A percentile compares a stretch with the other conserved stretches of the same genome.
phyloP scores from a whole-genome alignment of 1,284 basidiomycete species.

The Austroboletus niveus region DNA sequence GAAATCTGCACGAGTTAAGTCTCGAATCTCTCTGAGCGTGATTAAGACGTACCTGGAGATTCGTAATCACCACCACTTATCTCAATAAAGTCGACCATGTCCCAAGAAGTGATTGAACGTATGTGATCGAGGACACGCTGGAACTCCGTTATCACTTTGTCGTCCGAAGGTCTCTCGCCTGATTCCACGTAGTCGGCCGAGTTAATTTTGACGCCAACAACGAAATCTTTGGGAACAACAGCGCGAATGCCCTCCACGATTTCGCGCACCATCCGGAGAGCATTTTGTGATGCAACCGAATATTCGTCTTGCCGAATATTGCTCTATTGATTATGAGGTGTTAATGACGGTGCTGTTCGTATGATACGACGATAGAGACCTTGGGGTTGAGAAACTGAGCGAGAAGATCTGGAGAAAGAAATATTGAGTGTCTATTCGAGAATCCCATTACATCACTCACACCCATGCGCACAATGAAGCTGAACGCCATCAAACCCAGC shows the following conservation, averaged over 20 bases:
- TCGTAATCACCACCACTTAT: slow-evolving; percentile 89
- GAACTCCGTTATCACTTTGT: slow-evolving; percentile 24
- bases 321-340: slow-evolving; percentile 42
- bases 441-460: slow-evolving; percentile 42
- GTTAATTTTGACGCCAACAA: slow-evolving; percentile 86
- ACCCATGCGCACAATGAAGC: slow-evolving; percentile 88
- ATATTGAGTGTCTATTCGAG: neutral
- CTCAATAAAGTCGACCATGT: slow-evolving; percentile 77
- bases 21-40: neutral
- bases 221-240: slow-evolving; percentile 58
- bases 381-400: slow-evolving; percentile 82
- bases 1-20: slow-evolving; percentile 38
- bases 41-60: slow-evolving; percentile 53
- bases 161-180: slow-evolving; percentile 36
- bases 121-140: slow-evolving; percentile 64
- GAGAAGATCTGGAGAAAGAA: slow-evolving; percentile 63
- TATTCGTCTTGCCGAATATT: slow-evolving; percentile 71
- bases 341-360: neutral
- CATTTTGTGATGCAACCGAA: slow-evolving; percentile 43
- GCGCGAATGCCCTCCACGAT: slow-evolving; percentile 64
- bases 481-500: slow-evolving; percentile 90
- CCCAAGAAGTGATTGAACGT: slow-evolving; percentile 60
- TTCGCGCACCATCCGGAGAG: slow-evolving; percentile 61
- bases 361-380: slow-evolving; percentile 37
- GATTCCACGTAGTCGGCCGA: slow-evolving; percentile 77